Base-by-base conservation (phyloP, 257 asterid species). In the Petunia axillaris region DNA sequence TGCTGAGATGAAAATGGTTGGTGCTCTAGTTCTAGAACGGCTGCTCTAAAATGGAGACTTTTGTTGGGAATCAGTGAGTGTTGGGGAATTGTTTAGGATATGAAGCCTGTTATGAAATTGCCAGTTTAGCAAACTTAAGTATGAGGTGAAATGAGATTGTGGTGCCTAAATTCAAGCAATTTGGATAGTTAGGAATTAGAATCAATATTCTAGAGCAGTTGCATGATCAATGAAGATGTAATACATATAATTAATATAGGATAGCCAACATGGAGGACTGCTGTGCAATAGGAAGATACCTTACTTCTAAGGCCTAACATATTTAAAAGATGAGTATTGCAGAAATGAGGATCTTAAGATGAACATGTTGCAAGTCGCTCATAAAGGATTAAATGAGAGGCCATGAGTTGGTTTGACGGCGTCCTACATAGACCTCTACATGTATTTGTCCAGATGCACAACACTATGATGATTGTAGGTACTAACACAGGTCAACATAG, bases 101-200 rank as follows among this genome's bases (percentile, higher is more conserved):
- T 37, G n/a, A 35, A 38, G 57, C 65, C 43, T 74, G 40, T 60
- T 41, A 16, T 48, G 53, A 5, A 43, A 80, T 52, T 54, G 54
- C 77, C 60, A 4, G 36, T 70, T 71, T 35, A 50, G 60, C 25
- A 10, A 71, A 35, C 25, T 48, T 50, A 36, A 50, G 62, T 60
- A 50, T 48, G 10, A 25, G 77, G 11, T 71, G 77, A 71, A 50
- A 5, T 71, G 77, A 71, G 55, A 44, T 68, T 44, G 41, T 68
- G 16, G 58, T 68, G 76, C 9, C 25, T 40, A 68, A 44, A 8
- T 16, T 39, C 41, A 8, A 44, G 58, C 16, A 16, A 8, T 43
- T 68, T 8, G 8, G 16, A 16, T 68, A 4, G 16, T n/a, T 44
- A 44, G 8, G 76, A 8, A 9, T n/a, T 44, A 44, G 8, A 57